These are phyloP conservation scores for Aaosphaeria pasadenensis DNA, from an alignment of 2,329 filamentous ascomycete genomes.

Conservation along the genomic window DNA sequence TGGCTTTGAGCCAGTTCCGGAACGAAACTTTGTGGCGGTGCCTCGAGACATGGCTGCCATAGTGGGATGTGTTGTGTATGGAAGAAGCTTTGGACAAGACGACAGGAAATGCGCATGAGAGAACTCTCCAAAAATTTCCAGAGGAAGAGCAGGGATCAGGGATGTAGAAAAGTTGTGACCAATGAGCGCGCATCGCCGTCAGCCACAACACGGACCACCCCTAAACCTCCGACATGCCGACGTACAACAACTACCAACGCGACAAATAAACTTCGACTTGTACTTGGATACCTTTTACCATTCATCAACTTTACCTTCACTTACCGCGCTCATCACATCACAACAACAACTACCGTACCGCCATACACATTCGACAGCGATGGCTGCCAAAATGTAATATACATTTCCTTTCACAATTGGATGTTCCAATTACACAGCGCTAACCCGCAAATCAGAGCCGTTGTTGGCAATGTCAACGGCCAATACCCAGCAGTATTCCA, in stretches of 20 bases:
- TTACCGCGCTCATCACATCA: too few relatives aligned
- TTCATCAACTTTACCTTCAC: too few relatives aligned
- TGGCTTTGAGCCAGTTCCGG: conserved; percentile 54
- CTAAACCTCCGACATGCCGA: too few relatives aligned
- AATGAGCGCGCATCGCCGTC: background rate
- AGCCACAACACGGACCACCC: background rate
- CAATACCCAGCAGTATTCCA: conserved; percentile 71
- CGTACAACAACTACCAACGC: too few relatives aligned
- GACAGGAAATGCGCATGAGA: conserved; percentile 1
- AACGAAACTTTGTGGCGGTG: conserved; percentile 35
- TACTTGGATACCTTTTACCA: too few relatives aligned
- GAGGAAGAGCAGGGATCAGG: conserved; percentile 7
- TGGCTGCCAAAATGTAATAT: conserved; percentile 58
- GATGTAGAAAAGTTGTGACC: conserved; percentile 12
- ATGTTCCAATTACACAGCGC: background rate
- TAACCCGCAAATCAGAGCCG: conserved; percentile 27
- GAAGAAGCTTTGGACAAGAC: background rate
- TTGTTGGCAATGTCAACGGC: conserved; percentile 80
- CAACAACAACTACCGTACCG: conserved; percentile 4
- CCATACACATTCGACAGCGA: conserved; percentile 19
- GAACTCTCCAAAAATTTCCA: conserved; percentile 26
- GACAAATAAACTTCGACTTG: too few relatives aligned
- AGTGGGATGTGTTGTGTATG: conserved; percentile 8
- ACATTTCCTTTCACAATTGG: background rate
- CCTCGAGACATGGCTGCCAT: conserved; percentile 47